A percentile compares a stretch with the other conserved stretches of the same genome.
These are phyloP conservation scores for Lipomyces anomalus DNA, from an alignment of 805 yeast species.

Conservation along the genomic window DNA sequence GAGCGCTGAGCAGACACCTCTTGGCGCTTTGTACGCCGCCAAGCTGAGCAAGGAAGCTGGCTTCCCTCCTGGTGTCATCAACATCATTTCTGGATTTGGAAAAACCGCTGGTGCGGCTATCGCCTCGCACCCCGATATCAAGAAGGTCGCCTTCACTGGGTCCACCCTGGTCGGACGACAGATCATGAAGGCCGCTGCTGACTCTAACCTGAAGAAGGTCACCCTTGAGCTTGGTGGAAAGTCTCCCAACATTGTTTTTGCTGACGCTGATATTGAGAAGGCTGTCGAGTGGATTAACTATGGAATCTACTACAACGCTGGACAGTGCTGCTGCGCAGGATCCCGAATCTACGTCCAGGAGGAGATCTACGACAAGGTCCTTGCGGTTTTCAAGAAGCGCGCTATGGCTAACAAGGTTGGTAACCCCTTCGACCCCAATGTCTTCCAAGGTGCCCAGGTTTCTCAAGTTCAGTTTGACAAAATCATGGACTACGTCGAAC, in stretches of 20 bases:
- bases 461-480: constrained; percentile 72
- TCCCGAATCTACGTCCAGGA: constrained; percentile 88
- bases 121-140: constrained; percentile 69
- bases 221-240: constrained; percentile 96
- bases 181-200: constrained; percentile 76
- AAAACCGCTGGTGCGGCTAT: constrained; percentile 77
- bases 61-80: constrained; percentile 85
- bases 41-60: constrained; percentile 72
- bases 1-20: constrained; percentile 88
- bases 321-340: constrained; percentile 95
- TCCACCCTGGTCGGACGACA: constrained; percentile 85
- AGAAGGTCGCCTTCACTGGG: constrained; percentile 92
- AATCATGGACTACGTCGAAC: constrained; percentile 67
- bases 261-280: constrained; percentile 73
- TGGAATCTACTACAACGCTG: constrained; percentile 90
- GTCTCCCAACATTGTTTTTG: constrained; percentile 84
- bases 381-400: constrained; percentile 51
- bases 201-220: constrained; percentile 76
- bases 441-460: constrained; percentile 90
- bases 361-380: constrained; percentile 69
- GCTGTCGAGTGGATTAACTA: constrained; percentile 69
- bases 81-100: constrained; percentile 83
- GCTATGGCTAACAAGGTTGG: constrained; percentile 59
- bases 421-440: constrained; percentile 71
- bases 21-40: constrained; percentile 75